Evolutionary conservation across 2,329 filamentous ascomycete species (phyloP), one percentile per base, ranked within the genome.

Genomic region (Aspergillus aculeatinus): DNA sequence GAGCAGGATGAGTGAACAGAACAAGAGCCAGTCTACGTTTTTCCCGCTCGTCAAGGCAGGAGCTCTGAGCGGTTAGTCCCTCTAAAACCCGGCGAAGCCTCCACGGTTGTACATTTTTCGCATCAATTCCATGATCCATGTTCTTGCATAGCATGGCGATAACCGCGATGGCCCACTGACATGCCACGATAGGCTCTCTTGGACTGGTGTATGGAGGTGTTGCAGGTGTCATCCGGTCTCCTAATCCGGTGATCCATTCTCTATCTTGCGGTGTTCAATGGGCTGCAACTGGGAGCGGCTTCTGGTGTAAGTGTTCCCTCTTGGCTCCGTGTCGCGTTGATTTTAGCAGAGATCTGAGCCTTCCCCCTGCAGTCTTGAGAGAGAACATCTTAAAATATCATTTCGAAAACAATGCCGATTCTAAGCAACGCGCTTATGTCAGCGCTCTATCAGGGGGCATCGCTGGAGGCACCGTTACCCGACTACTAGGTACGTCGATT

Each of bases 191-290:
- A 65, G 67, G 63, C 57, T 64, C 79, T 25, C 79, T 82, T 51
- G 90, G 90, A 33, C 73, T 88, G 27, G 72, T 90, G 31, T 80
- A 86, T 55, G 89, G 89, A 39, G 87, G 89, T 55, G 84, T 88
- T 53, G 83, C 84, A 39, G 92, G 91, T 29, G 88, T 96, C 51
- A 75, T 93, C 51, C 84, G 87, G 60, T 88, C 89, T 19, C 82
- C 80, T 23, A 85, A 90, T 4, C 82, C 85, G 4, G 73, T 86
- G 2, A 76, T 94, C 6, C 94, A 92, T 76, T 88, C 91, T 0
- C 67, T 89, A 12, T 83, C 88, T 42, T 87, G 89, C 23, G 89
- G 91, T 19, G 80, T 91, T 47, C 92, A 96, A 77, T 96, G 91
- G 85, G 91, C 91, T 75, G 83, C 85, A 48, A 82, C 96, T 44